Evolutionary conservation across 768 basidiomycete species (phyloP), one percentile per base, ranked within the genome.

Genomic region (Rhodotorula toruloides): DNA sequence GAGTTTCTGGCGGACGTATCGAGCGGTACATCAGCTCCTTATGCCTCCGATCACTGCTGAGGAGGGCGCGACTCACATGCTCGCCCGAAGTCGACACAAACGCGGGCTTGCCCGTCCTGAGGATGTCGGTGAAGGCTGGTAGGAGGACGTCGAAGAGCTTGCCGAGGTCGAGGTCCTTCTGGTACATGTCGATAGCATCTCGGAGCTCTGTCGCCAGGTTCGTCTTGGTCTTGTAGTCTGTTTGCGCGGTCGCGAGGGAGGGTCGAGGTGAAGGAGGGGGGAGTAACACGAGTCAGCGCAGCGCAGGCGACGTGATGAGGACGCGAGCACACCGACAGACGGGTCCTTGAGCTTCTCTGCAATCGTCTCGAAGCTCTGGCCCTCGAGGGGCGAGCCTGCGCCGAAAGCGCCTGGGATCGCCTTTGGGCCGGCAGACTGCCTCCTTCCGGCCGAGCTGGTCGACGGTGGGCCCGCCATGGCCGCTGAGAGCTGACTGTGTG

Each of bases 1-100:
- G 74, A 94, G 90, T 72, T 86, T 84, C 78, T 88, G 87, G n/a
- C 4, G n/a, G 7, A 11, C 29, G 10, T 1, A 21, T 8, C n/a
- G 16, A 27, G 6, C 0, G 53, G 57, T 4, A 43, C 31, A 27
- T 42, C 21, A 13, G 19, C 31, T 21, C 12, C 25, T 25, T 16
- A 7, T 25, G 25, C 32, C 16, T 27, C 17, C 14, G 31, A 3
- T 34, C 27, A 32, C 5, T n/a, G n/a, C n/a, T n/a, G 40, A 46
- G 19, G 53, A 10, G 25, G 9, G 29, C 5, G 19, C 10, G 27
- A 65, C 72, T 57, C n/a, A 70, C 74, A 54, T 75, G 71, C 39
- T 75, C 74, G 19, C 40, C 58, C 19, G 67, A 60, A 29, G 63
- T 66, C 31, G 63, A 66, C 3, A 57, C 53, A 53, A 73, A 67